phyloP scores from a whole-genome alignment of 805 yeast species.

The Barnettozyma vustinii region DNA sequence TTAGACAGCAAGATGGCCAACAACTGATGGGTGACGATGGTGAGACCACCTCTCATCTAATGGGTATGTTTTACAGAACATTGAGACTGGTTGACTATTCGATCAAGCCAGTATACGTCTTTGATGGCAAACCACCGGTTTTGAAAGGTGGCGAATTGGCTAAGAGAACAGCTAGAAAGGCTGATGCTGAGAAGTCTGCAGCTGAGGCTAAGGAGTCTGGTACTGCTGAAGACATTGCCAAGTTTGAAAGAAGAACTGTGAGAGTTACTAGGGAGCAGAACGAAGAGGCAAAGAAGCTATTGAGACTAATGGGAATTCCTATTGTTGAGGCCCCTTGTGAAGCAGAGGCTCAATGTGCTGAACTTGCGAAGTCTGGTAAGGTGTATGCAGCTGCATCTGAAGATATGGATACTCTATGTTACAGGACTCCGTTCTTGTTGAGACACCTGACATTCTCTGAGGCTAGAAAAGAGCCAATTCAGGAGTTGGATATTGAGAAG shows the following conservation, averaged over 20 bases:
- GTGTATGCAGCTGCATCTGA: conserved; percentile 97
- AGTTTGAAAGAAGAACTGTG: conserved; percentile 82
- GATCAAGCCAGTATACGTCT: conserved; percentile 93
- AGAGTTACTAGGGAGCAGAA: conserved; percentile 86
- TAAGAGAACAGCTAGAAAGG: conserved; percentile 74
- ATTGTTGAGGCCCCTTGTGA: conserved; percentile 92
- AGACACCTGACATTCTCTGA: conserved; percentile 93
- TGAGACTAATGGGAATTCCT: conserved; percentile 92
- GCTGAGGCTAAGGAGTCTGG: conserved; percentile 78
- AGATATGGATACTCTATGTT: conserved; percentile 97
- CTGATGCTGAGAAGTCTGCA: conserved; percentile 73
- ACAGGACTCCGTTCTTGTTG: conserved; percentile 74
- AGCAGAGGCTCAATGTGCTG: conserved; percentile 99
- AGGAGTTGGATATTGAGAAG: conserved; percentile 64
- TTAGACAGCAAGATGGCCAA: conserved; percentile 94
- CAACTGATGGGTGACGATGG: conserved; percentile 86
- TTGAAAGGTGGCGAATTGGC: conserved; percentile 89
- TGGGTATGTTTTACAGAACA: conserved; percentile 96
- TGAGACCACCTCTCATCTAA: conserved; percentile 87
- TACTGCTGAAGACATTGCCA: conserved; percentile 66
- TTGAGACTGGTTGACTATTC: conserved; percentile 85
- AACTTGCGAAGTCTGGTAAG: conserved; percentile 79
- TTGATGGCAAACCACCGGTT: conserved; percentile 97
- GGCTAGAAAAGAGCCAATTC: conserved; percentile 87
- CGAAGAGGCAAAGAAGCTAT: conserved; percentile 82